phyloP scores from a whole-genome alignment of 371 early-diverging fungal species.

The Zopfochytrium polystomum region DNA sequence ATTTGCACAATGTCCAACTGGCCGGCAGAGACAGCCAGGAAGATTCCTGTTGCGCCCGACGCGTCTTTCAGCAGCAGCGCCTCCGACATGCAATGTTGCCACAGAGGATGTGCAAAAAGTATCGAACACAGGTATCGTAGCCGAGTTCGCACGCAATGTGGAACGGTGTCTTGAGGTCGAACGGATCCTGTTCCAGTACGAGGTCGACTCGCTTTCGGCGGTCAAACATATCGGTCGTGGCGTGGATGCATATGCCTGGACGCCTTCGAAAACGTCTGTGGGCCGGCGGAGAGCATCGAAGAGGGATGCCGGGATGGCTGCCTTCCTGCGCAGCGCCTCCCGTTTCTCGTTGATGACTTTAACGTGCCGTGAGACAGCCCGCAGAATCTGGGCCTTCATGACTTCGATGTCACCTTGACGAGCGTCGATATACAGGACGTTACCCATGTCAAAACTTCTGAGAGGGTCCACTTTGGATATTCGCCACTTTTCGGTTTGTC shows the following conservation, averaged over 20 bases:
- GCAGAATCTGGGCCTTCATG: background rate
- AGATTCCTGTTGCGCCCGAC: background rate
- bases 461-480: background rate
- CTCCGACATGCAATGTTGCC: background rate
- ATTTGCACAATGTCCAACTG: background rate
- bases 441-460: constrained; percentile 14
- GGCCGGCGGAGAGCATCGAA: background rate
- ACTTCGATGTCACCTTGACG: background rate
- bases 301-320: background rate
- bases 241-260: no score
- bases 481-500: no score
- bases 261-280: background rate
- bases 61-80: background rate
- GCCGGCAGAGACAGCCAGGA: background rate
- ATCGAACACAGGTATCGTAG: background rate
- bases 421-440: constrained; percentile 8
- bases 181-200: background rate
- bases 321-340: background rate
- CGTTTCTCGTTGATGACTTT: background rate
- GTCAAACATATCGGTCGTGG: background rate
- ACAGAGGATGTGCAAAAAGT: background rate
- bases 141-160: constrained; percentile 5
- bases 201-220: no score
- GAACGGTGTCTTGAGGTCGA: background rate
- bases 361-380: background rate